These are phyloP conservation scores for Cyberlindnera bimundalis DNA, from an alignment of 805 yeast species.

Conservation along the genomic window DNA sequence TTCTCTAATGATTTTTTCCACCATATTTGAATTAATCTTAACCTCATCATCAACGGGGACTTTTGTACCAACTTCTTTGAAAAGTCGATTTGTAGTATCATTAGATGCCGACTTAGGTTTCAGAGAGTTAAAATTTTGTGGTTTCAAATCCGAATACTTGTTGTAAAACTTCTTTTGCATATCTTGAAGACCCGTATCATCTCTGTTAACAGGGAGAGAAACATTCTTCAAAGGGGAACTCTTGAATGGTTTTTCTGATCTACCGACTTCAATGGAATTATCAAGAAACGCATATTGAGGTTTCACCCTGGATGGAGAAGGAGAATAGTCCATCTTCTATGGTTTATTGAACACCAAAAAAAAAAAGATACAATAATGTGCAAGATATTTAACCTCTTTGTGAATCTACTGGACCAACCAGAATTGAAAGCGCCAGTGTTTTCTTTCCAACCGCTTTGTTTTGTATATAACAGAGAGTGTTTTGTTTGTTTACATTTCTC, in stretches of 20 bases:
- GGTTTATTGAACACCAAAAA: too few species aligned
- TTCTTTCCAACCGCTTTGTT: too few species aligned
- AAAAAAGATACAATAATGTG: too few species aligned
- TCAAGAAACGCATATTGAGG: constrained; percentile 24
- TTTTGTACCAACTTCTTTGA: constrained; percentile 17
- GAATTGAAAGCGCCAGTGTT: too few species aligned
- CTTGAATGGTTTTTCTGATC: constrained; percentile 16
- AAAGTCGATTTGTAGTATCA: constrained; percentile 23
- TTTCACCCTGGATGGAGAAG: constrained; percentile 24
- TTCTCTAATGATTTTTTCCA: constrained; percentile 36
- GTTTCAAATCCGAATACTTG: constrained; percentile 21
- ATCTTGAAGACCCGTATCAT: constrained; percentile 12
- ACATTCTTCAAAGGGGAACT: constrained; percentile 17
- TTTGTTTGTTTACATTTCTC: background rate
- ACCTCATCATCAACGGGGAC: constrained; percentile 31
- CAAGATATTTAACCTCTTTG: too few species aligned
- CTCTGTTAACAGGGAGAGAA: constrained; percentile 5
- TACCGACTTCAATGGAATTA: constrained; percentile 24
- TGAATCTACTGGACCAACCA: too few species aligned
- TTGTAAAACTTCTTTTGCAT: constrained; percentile 21
- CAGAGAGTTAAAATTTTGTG: constrained; percentile 19
- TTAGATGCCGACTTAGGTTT: constrained; percentile 11
- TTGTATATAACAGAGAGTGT: too few species aligned
- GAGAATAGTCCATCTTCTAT: constrained; percentile 27
- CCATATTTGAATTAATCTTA: constrained; percentile 34